Base-by-base conservation (phyloP, 441 rosid genomes). In the Eugenia klotzschiana region DNA sequence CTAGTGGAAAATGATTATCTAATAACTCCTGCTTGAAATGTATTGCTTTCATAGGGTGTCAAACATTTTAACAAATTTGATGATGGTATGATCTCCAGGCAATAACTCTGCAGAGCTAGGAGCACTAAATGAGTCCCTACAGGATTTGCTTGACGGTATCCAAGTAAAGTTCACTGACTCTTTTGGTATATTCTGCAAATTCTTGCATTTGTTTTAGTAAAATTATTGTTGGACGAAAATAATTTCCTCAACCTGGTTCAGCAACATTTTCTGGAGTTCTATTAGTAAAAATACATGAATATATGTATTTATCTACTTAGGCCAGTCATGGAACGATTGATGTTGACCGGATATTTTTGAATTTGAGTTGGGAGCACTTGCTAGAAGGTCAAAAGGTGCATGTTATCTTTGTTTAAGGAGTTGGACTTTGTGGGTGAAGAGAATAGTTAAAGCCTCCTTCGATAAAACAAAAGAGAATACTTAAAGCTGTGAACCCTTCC, bases 61-160 rank as follows among this genome's bases (percentile, higher is more conserved):
- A 81, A 16, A 57, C 51, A 33, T 83, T 69, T 51, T 3, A 50
- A 51, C 26, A 72, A 80, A 79, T 83, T 88, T 57, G 87, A 74
- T 49, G 27, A 23, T 81, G 50, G 57, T 56, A 41, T 85, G 80
- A 82, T 41, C 77, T 87, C 86, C 85, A 94, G 98, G 91, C 82
- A 96, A 93, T 91, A 92, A 80, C 81, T 86, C 95, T 60, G 93
- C 93, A 40, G 95, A 92, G 87, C 91, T 94, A 79, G 87, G 86
- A 50, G 88, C 98, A 81, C 86, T 97, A 83, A 97, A 97, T 91
- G 96, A 94, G 86, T 93, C 98, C 88, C 98, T 97, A 84, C 99
- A 94, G 91, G 98, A 96, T 87, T 90, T 97, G 90, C 99, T 97
- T 50, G 95, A 96, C 84, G 99, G 99, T 85, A 96, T 96, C 87